Conservation (phyloP, 1,139 yeast species). For the Saccharomycopsis crataegensis region DNA sequence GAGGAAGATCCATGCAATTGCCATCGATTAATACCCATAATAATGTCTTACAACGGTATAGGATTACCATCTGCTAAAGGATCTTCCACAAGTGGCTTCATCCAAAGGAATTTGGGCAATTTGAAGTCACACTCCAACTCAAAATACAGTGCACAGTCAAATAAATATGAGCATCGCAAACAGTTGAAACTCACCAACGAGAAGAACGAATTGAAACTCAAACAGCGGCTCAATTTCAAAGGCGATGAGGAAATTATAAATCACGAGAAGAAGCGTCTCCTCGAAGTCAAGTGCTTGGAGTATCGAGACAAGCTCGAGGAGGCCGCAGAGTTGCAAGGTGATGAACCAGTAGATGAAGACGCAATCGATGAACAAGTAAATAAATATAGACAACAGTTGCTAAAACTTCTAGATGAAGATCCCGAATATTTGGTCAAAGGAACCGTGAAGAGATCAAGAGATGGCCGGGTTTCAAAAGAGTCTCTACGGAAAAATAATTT, state of each 20-base stretch:
- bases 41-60: conserved; percentile 64
- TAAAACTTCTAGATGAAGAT: conserved; percentile 3
- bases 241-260: conserved; percentile 33
- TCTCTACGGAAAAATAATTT: neutral
- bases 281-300: conserved; percentile 51
- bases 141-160: conserved; percentile 23
- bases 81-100: conserved; percentile 64
- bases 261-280: conserved; percentile 41
- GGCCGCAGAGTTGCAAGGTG: conserved; percentile 25
- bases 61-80: conserved; percentile 64
- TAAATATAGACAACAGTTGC: conserved; percentile 25
- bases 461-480: neutral
- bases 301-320: conserved; percentile 52
- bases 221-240: conserved; percentile 24
- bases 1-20: too few relatives aligned
- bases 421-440: neutral
- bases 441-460: neutral
- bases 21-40: neutral
- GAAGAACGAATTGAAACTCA: conserved; percentile 22
- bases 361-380: conserved; percentile 28
- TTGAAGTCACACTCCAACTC: conserved; percentile 21
- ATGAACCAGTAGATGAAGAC: conserved; percentile 22
- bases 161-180: conserved; percentile 32
- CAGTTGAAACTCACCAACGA: conserved; percentile 21
- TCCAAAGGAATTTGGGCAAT: conserved; percentile 44